Conservation (phyloP, 2,329 filamentous ascomycete genomes). For the Colletotrichum sp. region DNA sequence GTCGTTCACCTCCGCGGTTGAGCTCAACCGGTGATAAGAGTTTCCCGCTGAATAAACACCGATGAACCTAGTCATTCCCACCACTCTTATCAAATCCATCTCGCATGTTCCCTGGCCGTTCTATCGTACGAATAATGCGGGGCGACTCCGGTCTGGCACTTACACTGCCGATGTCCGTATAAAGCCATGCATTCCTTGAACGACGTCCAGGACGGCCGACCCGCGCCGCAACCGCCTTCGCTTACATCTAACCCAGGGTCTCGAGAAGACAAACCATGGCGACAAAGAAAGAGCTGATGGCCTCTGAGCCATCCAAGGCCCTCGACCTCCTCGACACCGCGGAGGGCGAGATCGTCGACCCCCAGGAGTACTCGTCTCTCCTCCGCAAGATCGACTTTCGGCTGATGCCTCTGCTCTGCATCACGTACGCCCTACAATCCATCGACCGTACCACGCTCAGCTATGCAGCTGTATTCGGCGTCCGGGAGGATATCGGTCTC, state of each 20-base stretch:
- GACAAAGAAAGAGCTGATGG: background rate
- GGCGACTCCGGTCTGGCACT: background rate
- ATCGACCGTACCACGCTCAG: constrained; percentile 5
- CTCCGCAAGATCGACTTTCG: constrained; percentile 23
- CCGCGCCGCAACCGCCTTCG: background rate
- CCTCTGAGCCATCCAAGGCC: background rate
- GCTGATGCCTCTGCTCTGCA: constrained; percentile 26
- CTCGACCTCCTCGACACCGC: constrained; percentile 12
- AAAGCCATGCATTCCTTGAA: background rate
- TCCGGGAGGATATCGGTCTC: constrained; percentile 53
- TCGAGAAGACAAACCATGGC: background rate
- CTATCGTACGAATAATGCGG: background rate
- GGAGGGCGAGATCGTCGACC: background rate
- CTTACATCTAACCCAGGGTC: background rate
- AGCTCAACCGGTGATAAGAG: background rate
- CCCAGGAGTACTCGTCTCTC: background rate
- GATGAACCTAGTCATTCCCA: background rate
- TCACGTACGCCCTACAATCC: constrained; percentile 24
- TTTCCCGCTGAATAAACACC: background rate
- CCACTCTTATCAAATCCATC: background rate
- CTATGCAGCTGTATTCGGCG: constrained; percentile 59
- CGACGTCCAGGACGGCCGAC: too few species aligned
- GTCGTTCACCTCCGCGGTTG: background rate
- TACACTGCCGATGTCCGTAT: background rate
- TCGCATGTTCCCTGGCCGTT: background rate